Base-by-base conservation (phyloP, 2,329 filamentous ascomycete species). In the Bertia moriformis region DNA sequence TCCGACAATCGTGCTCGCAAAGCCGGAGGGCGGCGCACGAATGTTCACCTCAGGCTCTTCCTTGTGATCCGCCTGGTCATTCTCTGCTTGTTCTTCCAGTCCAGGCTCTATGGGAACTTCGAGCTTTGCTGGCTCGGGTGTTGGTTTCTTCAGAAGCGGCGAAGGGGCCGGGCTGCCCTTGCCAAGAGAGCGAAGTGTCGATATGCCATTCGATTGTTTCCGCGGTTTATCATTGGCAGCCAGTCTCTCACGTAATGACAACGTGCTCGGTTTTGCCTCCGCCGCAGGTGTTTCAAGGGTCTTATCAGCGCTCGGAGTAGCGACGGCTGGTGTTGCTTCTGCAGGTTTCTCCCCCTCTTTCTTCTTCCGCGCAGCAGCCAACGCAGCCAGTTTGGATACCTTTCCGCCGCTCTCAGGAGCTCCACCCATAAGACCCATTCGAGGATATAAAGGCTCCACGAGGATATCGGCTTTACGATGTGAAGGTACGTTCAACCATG, bases 311-410 rank as follows among this genome's bases (percentile, higher is more conserved):
- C 49, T 46, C 7, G 51, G 48, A 12, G 42, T 43, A 12, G 40
- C 40, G 41, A 53, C 40, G 19, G 48, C 42, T 14, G 43, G 33
- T 36, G 17, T 14, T 10, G 17, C 33, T 12, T 7, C 7, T n/a
- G 33, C 15, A 17, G 33, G 27, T 18, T 41, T 77, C 29, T 80
- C 77, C 19, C 77, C 78, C 13, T 77, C 78, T 57, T 87, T 93
- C 59, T 84, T 88, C 55, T 87, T 88, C 19, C 87, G 72, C 40
- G 84, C 82, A 22, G 86, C 86, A 39, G 89, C 88, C 32, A 98
- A 65, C 37, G 86, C 86, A 49, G 93, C 89, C 36, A 98, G 66
- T 51, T 98, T 98, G 4, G 89, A 93, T 58, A 83, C 69, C 51
- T 88, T 91, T 3, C 73, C 69, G n/a, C 63, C 51, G 12, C 61